phyloP scores from a whole-genome alignment of 2,329 filamentous ascomycete species.

The Gliomastix tumulicola region DNA sequence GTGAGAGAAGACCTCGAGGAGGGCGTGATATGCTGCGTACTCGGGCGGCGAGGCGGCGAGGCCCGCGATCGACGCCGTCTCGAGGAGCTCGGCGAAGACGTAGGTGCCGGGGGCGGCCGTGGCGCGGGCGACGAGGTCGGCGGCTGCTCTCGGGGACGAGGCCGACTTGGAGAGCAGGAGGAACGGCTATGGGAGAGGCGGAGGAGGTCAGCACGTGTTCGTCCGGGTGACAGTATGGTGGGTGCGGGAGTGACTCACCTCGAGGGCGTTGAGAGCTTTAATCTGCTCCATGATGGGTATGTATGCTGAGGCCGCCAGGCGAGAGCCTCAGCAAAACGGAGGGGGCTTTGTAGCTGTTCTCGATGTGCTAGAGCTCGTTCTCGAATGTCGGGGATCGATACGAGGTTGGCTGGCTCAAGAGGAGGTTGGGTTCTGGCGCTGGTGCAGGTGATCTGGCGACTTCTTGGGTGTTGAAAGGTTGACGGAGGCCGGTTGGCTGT shows the following conservation, averaged over 20 bases:
- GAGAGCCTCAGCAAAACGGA: no score
- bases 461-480: no score
- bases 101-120: slow-evolving; percentile 87
- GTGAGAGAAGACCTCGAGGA: slow-evolving; percentile 87
- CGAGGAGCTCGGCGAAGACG: slow-evolving; percentile 89
- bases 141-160: slow-evolving; percentile 73
- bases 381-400: no score
- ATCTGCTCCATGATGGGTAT: slow-evolving; percentile 62
- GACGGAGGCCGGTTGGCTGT: no score
- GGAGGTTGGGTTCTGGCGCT: no score
- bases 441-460: no score
- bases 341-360: no score
- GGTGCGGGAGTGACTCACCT: slow-evolving; percentile 42
- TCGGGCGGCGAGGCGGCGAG: slow-evolving; percentile 60
- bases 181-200: slow-evolving; percentile 70
- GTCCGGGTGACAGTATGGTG: no score
- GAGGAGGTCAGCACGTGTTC: background rate
- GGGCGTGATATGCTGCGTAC: slow-evolving; percentile 53
- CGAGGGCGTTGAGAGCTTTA: slow-evolving; percentile 57
- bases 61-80: slow-evolving; percentile 69
- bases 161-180: slow-evolving; percentile 82
- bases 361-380: no score
- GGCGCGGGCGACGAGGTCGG: slow-evolving; percentile 79
- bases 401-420: no score
- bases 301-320: no score